Conservation (phyloP, 116 monocot species). For the Zostera marina region DNA sequence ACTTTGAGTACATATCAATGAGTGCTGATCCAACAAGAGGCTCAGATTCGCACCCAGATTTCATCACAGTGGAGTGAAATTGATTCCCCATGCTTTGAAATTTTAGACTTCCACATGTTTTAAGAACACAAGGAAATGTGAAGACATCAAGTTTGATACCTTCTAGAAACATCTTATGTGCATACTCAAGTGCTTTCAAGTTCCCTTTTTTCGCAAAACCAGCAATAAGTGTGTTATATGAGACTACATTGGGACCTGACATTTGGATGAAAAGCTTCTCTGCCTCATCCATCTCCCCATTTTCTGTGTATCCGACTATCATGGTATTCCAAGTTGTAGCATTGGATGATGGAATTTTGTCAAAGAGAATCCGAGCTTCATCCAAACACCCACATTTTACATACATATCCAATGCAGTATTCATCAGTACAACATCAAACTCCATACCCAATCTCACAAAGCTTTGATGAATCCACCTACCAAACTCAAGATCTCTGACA, state of each 20-base stretch:
- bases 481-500: conserved; percentile 30
- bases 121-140: conserved; percentile 55
- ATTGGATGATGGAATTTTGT: conserved; percentile 15
- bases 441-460: conserved; percentile 6
- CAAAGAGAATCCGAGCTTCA: conserved; percentile 47
- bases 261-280: conserved; percentile 33
- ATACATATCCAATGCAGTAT: conserved; percentile 65
- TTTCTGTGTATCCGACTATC: conserved; percentile 41
- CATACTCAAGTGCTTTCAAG: conserved; percentile 33
- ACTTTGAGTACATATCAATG: conserved; percentile 59
- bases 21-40: conserved; percentile 28
- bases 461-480: conserved; percentile 37
- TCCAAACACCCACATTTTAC: conserved; percentile 33
- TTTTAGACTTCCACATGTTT: conserved; percentile 24
- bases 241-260: conserved; percentile 31
- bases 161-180: conserved; percentile 29
- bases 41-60: conserved; percentile 22
- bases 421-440: conserved; percentile 41
- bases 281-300: conserved; percentile 30
- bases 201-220: conserved; percentile 39
- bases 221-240: conserved; percentile 55
- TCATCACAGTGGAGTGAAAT: conserved; percentile 45
- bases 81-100: conserved; percentile 19
- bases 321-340: conserved; percentile 56
- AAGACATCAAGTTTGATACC: conserved; percentile 40